Conservation (phyloP, 1,139 yeast genomes). For the Suhomyces chickasaworum region DNA sequence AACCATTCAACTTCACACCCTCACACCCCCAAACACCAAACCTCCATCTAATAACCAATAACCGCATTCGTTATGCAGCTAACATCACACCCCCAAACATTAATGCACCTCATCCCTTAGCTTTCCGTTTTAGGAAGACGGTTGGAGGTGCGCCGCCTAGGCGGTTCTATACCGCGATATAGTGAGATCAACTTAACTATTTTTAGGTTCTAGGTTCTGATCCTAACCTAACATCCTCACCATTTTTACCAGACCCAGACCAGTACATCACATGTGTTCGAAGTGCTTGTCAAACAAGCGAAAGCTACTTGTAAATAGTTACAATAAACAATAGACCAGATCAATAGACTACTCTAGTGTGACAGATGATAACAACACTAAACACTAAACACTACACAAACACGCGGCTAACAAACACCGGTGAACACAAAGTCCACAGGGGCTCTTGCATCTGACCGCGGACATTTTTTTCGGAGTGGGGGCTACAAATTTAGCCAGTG, state of each 20-base stretch:
- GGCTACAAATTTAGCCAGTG: not conserved
- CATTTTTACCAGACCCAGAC: too few species aligned
- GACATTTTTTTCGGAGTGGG: not conserved
- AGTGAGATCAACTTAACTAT: too few species aligned
- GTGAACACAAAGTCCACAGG: not conserved
- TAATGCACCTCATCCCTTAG: constrained; percentile 1
- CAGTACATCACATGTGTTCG: not conserved
- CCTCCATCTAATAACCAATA: not conserved
- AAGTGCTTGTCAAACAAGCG: not conserved
- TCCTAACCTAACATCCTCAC: too few species aligned
- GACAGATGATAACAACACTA: not conserved
- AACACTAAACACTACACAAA: not conserved
- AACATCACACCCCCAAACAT: not conserved
- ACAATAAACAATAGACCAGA: constrained; percentile 2
- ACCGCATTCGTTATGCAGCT: too few species aligned
- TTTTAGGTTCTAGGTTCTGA: too few species aligned
- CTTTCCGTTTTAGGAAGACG: not conserved
- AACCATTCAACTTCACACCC: too few species aligned
- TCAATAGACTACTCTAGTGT: not conserved
- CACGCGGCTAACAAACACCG: not conserved
- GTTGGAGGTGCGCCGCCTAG: not conserved
- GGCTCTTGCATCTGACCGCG: not conserved
- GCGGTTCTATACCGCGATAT: constrained; percentile 1
- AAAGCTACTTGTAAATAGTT: constrained; percentile 1
- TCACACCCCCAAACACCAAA: constrained; percentile 1